Evolutionary conservation across 179 eudicot species (phyloP).

Genomic region (Spinacia oleracea): DNA sequence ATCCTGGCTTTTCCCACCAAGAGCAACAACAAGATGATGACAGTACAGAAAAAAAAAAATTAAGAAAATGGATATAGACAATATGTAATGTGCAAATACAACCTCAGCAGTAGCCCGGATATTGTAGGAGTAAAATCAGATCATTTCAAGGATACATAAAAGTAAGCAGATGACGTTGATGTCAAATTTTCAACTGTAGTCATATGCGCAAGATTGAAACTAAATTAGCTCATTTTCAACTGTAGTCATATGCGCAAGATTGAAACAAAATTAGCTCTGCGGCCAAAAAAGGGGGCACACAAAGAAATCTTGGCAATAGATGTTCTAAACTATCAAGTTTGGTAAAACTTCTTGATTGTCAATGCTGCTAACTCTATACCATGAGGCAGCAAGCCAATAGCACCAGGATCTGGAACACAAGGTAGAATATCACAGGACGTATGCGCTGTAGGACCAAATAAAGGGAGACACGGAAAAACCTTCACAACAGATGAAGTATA

Average conservation of each 20-base stretch:
- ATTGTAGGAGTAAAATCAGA: background rate
- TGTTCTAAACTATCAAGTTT: constrained; percentile 14
- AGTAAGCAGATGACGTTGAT: background rate
- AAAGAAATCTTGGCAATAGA: constrained; percentile 5
- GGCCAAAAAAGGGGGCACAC: constrained; percentile 17
- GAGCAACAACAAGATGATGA: too few relatives aligned
- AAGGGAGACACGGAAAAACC: constrained; percentile 6
- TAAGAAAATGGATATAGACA: too few relatives aligned
- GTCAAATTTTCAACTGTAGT: background rate
- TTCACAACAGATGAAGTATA: background rate
- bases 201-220: background rate
- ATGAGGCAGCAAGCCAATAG: constrained; percentile 85
- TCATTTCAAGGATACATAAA: background rate
- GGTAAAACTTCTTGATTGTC: constrained; percentile 47
- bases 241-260: background rate
- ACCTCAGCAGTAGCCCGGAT: background rate
- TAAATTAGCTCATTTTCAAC: background rate
- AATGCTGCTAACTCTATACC: constrained; percentile 83
- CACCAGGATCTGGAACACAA: constrained; percentile 86
- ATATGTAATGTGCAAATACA: too few relatives aligned
- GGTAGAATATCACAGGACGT: constrained; percentile 61
- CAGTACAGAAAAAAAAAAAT: too few relatives aligned
- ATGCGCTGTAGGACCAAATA: constrained; percentile 39
- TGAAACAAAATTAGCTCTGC: background rate
- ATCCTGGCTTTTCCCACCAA: too few relatives aligned